Percentiles rank a stretch among this genome's conserved stretches.
Evolutionary conservation across 441 rosid genomes (phyloP).

Genomic region (Macaranga tanarius): DNA sequence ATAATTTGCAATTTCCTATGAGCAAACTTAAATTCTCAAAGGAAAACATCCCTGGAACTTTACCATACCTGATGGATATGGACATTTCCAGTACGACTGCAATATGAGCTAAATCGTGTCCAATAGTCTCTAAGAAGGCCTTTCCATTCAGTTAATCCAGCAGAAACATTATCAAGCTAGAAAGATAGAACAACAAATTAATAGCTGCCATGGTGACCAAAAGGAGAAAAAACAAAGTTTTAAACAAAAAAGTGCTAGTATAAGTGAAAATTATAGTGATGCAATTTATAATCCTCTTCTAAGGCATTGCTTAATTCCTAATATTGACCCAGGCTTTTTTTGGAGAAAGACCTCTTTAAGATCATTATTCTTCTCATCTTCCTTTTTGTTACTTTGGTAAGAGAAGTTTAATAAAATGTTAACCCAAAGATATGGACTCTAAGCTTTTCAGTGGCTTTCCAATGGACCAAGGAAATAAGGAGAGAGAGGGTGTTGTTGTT

Average conservation of each 20-base stretch:
- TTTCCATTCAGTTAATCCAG: slow-evolving; percentile 97
- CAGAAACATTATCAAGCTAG: slow-evolving; percentile 96
- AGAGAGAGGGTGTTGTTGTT: background rate
- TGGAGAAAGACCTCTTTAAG: too few species aligned
- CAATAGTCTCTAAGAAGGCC: slow-evolving; percentile 93
- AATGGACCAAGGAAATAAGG: background rate
- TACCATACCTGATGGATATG: slow-evolving; percentile 75
- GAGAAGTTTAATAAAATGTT: background rate
- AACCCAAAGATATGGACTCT: background rate
- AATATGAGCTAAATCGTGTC: slow-evolving; percentile 86
- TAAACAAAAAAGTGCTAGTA: too few species aligned
- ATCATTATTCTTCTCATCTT: too few species aligned
- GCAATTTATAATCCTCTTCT: too few species aligned
- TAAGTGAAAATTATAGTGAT: too few species aligned
- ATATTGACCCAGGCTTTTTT: background rate
- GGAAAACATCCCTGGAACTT: slow-evolving; percentile 14
- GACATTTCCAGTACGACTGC: slow-evolving; percentile 59
- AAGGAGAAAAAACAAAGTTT: background rate
- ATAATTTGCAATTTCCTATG: slow-evolving; percentile 13
- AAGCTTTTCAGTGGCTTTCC: background rate
- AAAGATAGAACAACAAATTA: slow-evolving; percentile 22
- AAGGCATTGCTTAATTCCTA: background rate
- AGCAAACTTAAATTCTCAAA: slow-evolving; percentile 19
- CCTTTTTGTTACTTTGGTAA: background rate
- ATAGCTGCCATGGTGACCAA: slow-evolving; percentile 1